Conservation (phyloP, 805 yeast genomes). For the Jamesozyma spencerorum region DNA sequence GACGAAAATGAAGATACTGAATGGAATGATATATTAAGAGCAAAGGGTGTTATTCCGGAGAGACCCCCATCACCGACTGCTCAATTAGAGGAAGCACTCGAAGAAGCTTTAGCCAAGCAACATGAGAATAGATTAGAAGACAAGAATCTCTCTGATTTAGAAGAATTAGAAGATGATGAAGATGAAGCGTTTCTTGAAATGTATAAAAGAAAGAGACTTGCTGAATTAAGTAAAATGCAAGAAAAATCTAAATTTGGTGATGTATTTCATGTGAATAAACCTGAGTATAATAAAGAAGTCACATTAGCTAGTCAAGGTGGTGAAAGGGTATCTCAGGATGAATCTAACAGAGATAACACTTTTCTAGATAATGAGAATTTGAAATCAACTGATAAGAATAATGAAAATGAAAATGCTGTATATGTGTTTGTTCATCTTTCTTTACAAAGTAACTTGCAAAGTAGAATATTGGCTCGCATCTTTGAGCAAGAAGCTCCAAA, state of each 20-base stretch:
- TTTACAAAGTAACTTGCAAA: constrained; percentile 57
- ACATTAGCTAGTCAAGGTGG: constrained; percentile 61
- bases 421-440: constrained; percentile 76
- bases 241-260: constrained; percentile 57
- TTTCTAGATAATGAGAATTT: background rate
- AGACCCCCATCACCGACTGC: constrained; percentile 83
- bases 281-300: constrained; percentile 79
- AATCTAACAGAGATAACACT: background rate
- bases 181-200: constrained; percentile 79
- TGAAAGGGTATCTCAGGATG: background rate
- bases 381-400: constrained; percentile 3
- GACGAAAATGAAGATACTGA: constrained; percentile 96
- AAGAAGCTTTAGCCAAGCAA: constrained; percentile 69
- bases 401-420: constrained; percentile 25
- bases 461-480: constrained; percentile 58
- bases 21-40: constrained; percentile 92
- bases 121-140: constrained; percentile 77
- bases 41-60: constrained; percentile 87
- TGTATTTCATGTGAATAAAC: constrained; percentile 71
- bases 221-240: constrained; percentile 57
- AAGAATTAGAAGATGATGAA: constrained; percentile 83
- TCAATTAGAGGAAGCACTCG: constrained; percentile 78
- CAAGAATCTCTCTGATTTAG: constrained; percentile 71
- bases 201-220: constrained; percentile 69
- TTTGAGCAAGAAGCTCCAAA: constrained; percentile 50